phyloP scores from a whole-genome alignment of 2,329 filamentous ascomycete genomes.

The Coleophoma crateriformis region DNA sequence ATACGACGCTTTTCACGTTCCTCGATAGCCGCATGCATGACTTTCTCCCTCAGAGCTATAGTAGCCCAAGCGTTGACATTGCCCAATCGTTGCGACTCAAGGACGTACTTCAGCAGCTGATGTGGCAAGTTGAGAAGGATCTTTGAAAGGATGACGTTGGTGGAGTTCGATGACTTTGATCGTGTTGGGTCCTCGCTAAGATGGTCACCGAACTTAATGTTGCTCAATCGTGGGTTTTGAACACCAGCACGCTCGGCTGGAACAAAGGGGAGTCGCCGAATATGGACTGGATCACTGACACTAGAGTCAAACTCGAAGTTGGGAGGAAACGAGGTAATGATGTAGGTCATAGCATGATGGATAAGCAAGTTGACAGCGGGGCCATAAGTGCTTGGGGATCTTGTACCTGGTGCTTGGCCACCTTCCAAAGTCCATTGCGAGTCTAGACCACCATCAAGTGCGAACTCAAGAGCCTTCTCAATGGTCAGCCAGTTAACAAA shows the following conservation, averaged over 20 bases:
- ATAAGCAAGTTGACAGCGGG: slow-evolving; percentile 50
- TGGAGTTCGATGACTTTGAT: slow-evolving; percentile 21
- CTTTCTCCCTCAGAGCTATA: slow-evolving; percentile 37
- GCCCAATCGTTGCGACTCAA: slow-evolving; percentile 55
- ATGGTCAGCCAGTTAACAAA: slow-evolving; percentile 59
- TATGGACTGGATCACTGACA: slow-evolving; percentile 38
- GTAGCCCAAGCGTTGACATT: slow-evolving; percentile 44
- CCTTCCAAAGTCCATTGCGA: slow-evolving; percentile 27
- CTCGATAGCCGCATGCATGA: slow-evolving; percentile 43
- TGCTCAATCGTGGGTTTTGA: slow-evolving; percentile 48
- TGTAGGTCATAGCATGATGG: slow-evolving; percentile 49
- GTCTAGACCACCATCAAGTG: slow-evolving; percentile 39
- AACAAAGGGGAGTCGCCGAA: slow-evolving; percentile 37
- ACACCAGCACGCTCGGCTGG: slow-evolving; percentile 19
- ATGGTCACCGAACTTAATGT: slow-evolving; percentile 66
- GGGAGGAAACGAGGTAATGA: slow-evolving; percentile 52
- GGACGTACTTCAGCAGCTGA: slow-evolving; percentile 55
- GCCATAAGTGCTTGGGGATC: slow-evolving; percentile 42
- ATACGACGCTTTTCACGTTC: slow-evolving; percentile 52
- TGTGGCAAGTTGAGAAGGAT: slow-evolving; percentile 68
- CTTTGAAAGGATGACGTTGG: slow-evolving; percentile 49
- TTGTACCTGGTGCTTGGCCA: slow-evolving; percentile 18
- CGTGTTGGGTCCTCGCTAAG: slow-evolving; percentile 32
- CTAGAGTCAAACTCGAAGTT: slow-evolving; percentile 53
- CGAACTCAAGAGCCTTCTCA: slow-evolving; percentile 55